Evolutionary conservation across 2,329 filamentous ascomycete species (phyloP), one percentile per base, ranked within the genome.

Genomic region (Fonsecaea monophora): DNA sequence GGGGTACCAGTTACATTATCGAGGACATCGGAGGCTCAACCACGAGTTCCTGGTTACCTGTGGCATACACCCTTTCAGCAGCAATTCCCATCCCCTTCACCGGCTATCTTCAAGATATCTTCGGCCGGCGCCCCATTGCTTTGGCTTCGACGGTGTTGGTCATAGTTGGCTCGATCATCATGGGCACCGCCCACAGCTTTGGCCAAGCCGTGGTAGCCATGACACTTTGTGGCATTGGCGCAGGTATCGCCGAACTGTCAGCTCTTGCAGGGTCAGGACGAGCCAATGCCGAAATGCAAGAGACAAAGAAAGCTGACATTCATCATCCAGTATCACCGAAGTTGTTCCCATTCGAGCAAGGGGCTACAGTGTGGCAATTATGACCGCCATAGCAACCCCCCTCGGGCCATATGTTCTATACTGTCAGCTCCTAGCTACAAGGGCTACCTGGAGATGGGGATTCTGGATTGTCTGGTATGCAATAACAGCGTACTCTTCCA

Each of bases 391-490:
- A 25, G 25, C 25, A 25, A 25, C 25, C 13, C 65, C 68, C 6
- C 64, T 70, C 48, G 53, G 18, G 2, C 67, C 65, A 10, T 69
- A 67, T 32, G 56, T 69, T 12, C 76, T 90, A 32, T 90, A 84
- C 76, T 86, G 81, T 30, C 86, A 89, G 73, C 79, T 88, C 21
- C 82, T 84, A 64, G 78, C 82, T 7, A n/a, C 45, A 9, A 73
- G 82, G 61, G 74, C 75, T 9, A 76, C 70, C 40, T 82, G 81
- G 67, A 32, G 67, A 55, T 69, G 59, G 55, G 25, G 55, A 4
- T n/a, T 54, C 5, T 65, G 67, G 65, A 67, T 69, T n/a, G 25
- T 25, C 25, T 25, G 25, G 25, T 25, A 25, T 25, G 25, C 25
- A 25, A 25, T 25, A 25, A 25, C 25, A 25, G 25, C 25, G 25